A percentile compares a stretch with the other conserved stretches of the same genome.
These are phyloP conservation scores for Rhizopus arrhizus DNA, from an alignment of 371 early-diverging fungal genomes.

Conservation along the genomic window DNA sequence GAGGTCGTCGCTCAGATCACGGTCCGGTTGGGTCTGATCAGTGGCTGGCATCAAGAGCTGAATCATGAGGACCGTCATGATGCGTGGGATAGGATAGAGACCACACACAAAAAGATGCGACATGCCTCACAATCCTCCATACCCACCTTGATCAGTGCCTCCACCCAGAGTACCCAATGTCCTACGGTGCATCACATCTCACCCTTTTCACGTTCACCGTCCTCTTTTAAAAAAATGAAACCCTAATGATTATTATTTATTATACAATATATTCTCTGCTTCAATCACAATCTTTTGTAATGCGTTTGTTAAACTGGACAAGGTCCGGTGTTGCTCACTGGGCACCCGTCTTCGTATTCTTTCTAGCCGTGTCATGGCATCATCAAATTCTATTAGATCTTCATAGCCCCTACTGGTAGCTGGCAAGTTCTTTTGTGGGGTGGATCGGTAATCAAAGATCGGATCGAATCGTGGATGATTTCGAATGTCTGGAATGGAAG, in stretches of 20 bases:
- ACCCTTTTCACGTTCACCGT: not conserved
- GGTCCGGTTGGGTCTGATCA: conserved; percentile 40
- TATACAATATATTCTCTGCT: conserved; percentile 25
- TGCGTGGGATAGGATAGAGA: conserved; percentile 17
- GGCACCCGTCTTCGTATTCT: conserved; percentile 28
- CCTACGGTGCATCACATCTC: conserved; percentile 15
- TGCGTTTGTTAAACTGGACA: conserved; percentile 22
- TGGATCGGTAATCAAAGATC: conserved; percentile 25
- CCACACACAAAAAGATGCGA: conserved; percentile 20
- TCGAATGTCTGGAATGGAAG: conserved; percentile 25
- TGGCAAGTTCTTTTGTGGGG: conserved; percentile 11
- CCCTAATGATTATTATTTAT: not conserved
- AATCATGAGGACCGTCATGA: conserved; percentile 11
- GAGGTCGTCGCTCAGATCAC: conserved; percentile 42
- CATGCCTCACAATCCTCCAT: conserved; percentile 25
- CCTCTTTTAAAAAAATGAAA: not conserved
- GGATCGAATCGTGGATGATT: conserved; percentile 25
- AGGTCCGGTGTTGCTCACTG: conserved; percentile 21
- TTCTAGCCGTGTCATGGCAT: conserved; percentile 27
- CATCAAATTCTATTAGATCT: conserved; percentile 30
- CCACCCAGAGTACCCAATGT: conserved; percentile 15
- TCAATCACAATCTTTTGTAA: conserved; percentile 29
- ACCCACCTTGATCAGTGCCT: conserved; percentile 21
- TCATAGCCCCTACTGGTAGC: conserved; percentile 15
- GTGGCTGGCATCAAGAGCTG: conserved; percentile 41